These are phyloP conservation scores for Pythium phragmiticola DNA, from an alignment of 352 stramenopile species.

Conservation along the genomic window DNA sequence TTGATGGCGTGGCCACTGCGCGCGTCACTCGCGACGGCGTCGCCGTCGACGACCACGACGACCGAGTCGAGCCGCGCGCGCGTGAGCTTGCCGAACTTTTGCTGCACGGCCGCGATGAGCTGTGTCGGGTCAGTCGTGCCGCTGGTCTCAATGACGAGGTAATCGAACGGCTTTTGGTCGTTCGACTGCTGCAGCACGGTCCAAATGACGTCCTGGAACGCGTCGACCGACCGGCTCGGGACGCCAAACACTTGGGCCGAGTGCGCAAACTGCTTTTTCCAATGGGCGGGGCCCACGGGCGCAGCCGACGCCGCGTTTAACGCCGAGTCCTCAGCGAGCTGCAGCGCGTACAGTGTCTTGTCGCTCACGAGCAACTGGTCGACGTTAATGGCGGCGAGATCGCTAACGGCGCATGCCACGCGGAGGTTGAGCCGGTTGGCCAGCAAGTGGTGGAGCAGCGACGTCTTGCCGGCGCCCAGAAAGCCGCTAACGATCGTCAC, in stretches of 20 bases:
- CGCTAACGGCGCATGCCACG: constrained; percentile 66
- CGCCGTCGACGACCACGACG: constrained; percentile 73
- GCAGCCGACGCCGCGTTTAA: constrained; percentile 28
- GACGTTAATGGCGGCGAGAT: constrained; percentile 69
- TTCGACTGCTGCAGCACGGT: constrained; percentile 37
- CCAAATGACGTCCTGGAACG: constrained; percentile 80
- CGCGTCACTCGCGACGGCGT: constrained; percentile 55
- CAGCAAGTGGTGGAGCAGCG: constrained; percentile 61
- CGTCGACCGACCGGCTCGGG: constrained; percentile 33
- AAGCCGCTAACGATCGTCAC: constrained; percentile 73
- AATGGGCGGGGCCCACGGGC: constrained; percentile 16
- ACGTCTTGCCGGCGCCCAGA: constrained; percentile 69
- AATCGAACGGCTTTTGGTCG: constrained; percentile 57
- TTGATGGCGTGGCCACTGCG: constrained; percentile 27
- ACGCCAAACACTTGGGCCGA: constrained; percentile 35
- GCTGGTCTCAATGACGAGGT: constrained; percentile 76
- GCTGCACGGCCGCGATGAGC: constrained; percentile 61
- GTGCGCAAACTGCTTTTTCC: constrained; percentile 22
- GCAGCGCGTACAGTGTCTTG: constrained; percentile 22
- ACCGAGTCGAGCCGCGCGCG: constrained; percentile 76
- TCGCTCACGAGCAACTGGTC: constrained; percentile 62
- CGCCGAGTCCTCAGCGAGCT: constrained; percentile 35
- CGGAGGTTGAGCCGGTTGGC: constrained; percentile 65
- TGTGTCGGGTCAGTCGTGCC: constrained; percentile 70
- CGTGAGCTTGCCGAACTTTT: constrained; percentile 79